Evolutionary conservation across 257 asterid species (phyloP), one percentile per base, ranked within the genome.

Genomic region (Scutellaria galericulata): DNA sequence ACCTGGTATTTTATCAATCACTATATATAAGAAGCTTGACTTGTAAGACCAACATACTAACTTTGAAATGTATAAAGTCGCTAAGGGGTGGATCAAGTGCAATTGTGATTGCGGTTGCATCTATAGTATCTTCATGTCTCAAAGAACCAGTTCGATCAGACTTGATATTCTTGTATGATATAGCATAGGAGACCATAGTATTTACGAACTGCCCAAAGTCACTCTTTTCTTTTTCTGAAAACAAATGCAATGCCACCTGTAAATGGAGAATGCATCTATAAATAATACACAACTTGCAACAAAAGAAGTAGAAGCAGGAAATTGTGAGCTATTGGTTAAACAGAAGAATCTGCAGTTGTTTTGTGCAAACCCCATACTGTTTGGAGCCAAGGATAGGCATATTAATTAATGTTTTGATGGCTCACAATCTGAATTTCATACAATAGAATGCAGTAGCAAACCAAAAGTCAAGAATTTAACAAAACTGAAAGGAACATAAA

Each of bases 221-320:
- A 67, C 76, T 66, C 86, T 83, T 91, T 78, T 90, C 99, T 56
- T 76, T 87, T 75, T 91, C 97, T 66, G 97, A 91, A 64, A 89
- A 88, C 74, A 89, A 86, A 83, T 94, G 96, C 72, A 86, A 39
- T 11, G 99, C 92, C 74, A 86, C 96, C 98, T 94, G 87, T 69
- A 85, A 64, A 61, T 47, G 40, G 75, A 71, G 68, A 80, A 52
- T 46, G 74, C 72, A 62, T 51, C 48, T 42, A 37, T 83, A 70
- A 80, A 79, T 75, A 44, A 60, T 46, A 67, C 66, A 39, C 66
- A 42, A 46, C 50, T 64, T 61, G 60, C 62, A 57, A 77, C 12
- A 48, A 51, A 15, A 27, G 51, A 67, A 59, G 40, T 39, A 27
- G 18, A 78, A 54, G 61, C 71, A 24, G 70, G 68, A 65, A 9